Percentiles rank a stretch among this genome's conserved stretches.
Conservation (phyloP, 768 basidiomycete species). For the Tylopilus rubrobrunneus region DNA sequence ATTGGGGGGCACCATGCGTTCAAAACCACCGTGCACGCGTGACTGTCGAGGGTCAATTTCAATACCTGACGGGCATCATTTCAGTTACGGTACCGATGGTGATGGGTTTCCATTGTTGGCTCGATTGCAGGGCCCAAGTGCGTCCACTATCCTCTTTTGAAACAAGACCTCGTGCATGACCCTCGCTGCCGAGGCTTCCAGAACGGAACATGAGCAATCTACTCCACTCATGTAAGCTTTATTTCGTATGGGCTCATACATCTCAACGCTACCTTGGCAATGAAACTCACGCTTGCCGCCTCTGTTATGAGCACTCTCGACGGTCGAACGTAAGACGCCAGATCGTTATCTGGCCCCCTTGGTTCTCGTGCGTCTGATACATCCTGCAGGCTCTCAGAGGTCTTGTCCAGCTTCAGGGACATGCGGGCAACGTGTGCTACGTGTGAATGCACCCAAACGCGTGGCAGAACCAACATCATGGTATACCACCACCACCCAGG, state of each 20-base stretch:
- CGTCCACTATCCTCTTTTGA: slow-evolving; percentile 14
- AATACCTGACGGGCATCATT: slow-evolving; percentile 29
- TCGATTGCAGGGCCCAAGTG: slow-evolving; percentile 4
- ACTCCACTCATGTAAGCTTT: slow-evolving; percentile 18
- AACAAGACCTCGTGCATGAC: slow-evolving; percentile 18
- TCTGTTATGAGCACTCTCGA: slow-evolving; percentile 4
- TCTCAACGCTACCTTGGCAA: background rate
- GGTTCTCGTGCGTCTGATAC: background rate
- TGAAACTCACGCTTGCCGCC: slow-evolving; percentile 1
- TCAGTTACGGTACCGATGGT: slow-evolving; percentile 29
- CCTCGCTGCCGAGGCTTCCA: slow-evolving; percentile 25
- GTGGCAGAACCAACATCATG: slow-evolving; percentile 7
- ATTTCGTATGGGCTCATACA: slow-evolving; percentile 1
- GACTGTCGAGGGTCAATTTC: slow-evolving; percentile 19
- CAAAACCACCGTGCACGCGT: slow-evolving; percentile 22
- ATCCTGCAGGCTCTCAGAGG: background rate
- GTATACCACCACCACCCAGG: slow-evolving; percentile 11
- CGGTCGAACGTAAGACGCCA: slow-evolving; percentile 1
- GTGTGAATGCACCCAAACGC: slow-evolving; percentile 7
- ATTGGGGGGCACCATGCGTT: slow-evolving; percentile 3
- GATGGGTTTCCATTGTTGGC: slow-evolving; percentile 21
- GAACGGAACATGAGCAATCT: slow-evolving; percentile 20
- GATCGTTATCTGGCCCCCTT: background rate
- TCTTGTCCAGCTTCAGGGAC: slow-evolving; percentile 1
- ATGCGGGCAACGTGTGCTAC: slow-evolving; percentile 17